Percentiles rank a stretch among this genome's conserved stretches.
Evolutionary conservation across 1,139 yeast genomes (phyloP).

Genomic region (Candida sanyaensis): DNA sequence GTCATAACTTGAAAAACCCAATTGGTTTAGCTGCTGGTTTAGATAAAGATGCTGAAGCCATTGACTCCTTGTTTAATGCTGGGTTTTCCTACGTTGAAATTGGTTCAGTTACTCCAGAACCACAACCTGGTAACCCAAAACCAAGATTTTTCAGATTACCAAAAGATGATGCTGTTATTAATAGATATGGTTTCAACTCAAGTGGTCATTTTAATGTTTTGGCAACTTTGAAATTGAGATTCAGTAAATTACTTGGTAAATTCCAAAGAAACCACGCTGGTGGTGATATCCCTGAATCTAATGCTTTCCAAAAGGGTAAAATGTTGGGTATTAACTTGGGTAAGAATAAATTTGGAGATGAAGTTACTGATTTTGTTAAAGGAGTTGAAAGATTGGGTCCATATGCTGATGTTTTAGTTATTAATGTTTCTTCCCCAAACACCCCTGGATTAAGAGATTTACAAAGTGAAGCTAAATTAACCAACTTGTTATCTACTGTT

Average conservation of each 20-base stretch:
- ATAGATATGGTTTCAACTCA: constrained; percentile 93
- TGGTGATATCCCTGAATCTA: constrained; percentile 35
- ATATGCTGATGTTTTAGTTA: constrained; percentile 84
- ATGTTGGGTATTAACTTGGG: constrained; percentile 85
- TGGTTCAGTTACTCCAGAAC: constrained; percentile 89
- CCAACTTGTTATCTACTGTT: constrained; percentile 64
- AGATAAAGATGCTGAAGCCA: constrained; percentile 94
- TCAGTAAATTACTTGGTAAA: constrained; percentile 37
- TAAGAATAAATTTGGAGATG: constrained; percentile 90
- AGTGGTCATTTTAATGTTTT: constrained; percentile 80
- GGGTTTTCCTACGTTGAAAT: constrained; percentile 93
- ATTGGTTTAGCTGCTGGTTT: constrained; percentile 95
- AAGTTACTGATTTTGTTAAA: constrained; percentile 76
- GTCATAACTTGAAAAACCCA: constrained; percentile 66
- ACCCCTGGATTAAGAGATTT: constrained; percentile 92
- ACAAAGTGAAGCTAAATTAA: constrained; percentile 75
- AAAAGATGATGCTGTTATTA: constrained; percentile 86
- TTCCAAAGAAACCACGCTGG: constrained; percentile 21
- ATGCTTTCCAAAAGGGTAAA: constrained; percentile 65
- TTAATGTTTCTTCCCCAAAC: constrained; percentile 95
- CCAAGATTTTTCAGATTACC: constrained; percentile 90
- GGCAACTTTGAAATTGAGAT: constrained; percentile 63
- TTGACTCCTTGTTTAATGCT: constrained; percentile 71
- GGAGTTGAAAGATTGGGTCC: constrained; percentile 85
- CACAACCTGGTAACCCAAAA: constrained; percentile 91